These are phyloP conservation scores for Emericellopsis cladophorae DNA, from an alignment of 2,329 filamentous ascomycete genomes.

Conservation along the genomic window DNA sequence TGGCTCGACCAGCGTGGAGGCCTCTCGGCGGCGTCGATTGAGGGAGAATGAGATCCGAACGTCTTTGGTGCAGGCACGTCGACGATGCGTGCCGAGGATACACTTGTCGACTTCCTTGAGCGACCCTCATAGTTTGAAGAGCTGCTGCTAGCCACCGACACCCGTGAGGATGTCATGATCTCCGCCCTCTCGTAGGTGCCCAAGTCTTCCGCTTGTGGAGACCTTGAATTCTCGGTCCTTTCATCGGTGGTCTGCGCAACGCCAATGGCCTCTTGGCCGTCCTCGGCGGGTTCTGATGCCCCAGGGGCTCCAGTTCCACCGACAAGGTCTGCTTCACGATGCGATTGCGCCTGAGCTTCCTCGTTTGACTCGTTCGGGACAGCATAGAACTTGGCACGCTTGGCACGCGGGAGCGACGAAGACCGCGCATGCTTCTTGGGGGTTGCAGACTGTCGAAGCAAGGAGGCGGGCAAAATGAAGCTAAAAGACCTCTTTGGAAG, in stretches of 20 bases:
- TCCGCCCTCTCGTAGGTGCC: slow-evolving; percentile 43
- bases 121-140: slow-evolving; percentile 34
- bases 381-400: neutral
- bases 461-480: slow-evolving; percentile 9
- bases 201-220: slow-evolving; percentile 22
- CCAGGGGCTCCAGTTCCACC: neutral
- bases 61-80: slow-evolving; percentile 41
- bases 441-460: too few relatives aligned
- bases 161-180: slow-evolving; percentile 41
- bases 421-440: neutral
- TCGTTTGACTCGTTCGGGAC: neutral
- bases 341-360: neutral
- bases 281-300: neutral
- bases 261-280: neutral
- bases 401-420: neutral
- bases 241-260: neutral
- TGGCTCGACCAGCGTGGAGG: slow-evolving; percentile 20
- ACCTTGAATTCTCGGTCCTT: neutral
- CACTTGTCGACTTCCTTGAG: slow-evolving; percentile 28
- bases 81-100: slow-evolving; percentile 44
- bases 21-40: slow-evolving; percentile 30
- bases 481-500: slow-evolving; percentile 32
- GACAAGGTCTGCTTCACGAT: neutral
- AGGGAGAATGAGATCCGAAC: slow-evolving; percentile 36
- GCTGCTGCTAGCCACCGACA: slow-evolving; percentile 39